A percentile compares a stretch with the other conserved stretches of the same genome.
phyloP scores from a whole-genome alignment of 805 yeast genomes.

The Scheffersomyces ergatensis region DNA sequence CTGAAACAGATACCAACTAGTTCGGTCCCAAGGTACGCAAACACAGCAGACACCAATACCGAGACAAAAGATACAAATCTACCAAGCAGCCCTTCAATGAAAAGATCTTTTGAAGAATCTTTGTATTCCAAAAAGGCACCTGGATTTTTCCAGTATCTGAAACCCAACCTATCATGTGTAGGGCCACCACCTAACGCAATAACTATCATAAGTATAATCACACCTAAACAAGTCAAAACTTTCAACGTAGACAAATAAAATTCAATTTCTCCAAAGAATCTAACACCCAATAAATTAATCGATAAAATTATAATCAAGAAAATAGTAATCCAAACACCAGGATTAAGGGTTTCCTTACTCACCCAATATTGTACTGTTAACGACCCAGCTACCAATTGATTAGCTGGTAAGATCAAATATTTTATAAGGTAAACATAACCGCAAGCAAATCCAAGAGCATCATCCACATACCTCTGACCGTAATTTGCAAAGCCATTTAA shows the following conservation, averaged over 20 bases:
- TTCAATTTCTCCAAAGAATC: constrained; percentile 54
- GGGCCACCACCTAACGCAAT: constrained; percentile 81
- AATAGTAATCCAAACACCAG: constrained; percentile 59
- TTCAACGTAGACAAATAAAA: constrained; percentile 65
- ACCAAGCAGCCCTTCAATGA: constrained; percentile 45
- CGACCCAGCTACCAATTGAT: constrained; percentile 63
- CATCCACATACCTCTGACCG: constrained; percentile 62
- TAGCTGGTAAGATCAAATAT: constrained; percentile 56
- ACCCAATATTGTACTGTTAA: constrained; percentile 56
- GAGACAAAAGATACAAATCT: constrained; percentile 60
- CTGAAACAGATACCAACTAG: constrained; percentile 71
- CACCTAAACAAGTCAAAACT: constrained; percentile 63
- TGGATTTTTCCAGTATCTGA: constrained; percentile 67
- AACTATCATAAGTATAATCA: constrained; percentile 59
- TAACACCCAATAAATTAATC: constrained; percentile 49
- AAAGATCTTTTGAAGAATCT: constrained; percentile 35
- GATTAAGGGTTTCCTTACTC: constrained; percentile 41
- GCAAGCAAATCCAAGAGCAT: constrained; percentile 65
- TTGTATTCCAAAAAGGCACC: constrained; percentile 56
- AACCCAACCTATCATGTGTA: constrained; percentile 68
- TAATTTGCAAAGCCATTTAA: constrained; percentile 67
- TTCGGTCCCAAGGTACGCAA: constrained; percentile 72
- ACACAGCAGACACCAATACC: constrained; percentile 64
- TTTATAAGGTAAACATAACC: constrained; percentile 63
- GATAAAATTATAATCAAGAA: constrained; percentile 39